Evolutionary conservation across 169 alveolate genomes (phyloP).

Genomic region (Plasmodium sp.): DNA sequence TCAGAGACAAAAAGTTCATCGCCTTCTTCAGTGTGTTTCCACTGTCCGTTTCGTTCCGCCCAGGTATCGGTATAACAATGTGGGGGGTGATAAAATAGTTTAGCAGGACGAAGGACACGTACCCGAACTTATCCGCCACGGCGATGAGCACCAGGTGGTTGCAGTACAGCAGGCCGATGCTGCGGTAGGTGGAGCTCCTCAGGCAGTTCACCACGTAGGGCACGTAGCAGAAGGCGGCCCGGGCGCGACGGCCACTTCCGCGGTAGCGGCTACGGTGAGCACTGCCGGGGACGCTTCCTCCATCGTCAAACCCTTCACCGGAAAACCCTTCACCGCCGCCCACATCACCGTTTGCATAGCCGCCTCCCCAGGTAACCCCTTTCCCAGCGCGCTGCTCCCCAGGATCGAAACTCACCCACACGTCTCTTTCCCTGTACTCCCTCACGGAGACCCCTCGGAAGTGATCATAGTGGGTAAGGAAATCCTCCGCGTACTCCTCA

Average conservation of each 20-base stretch:
- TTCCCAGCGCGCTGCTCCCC: background rate
- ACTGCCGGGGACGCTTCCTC: background rate
- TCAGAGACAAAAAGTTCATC: background rate
- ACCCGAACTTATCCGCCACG: conserved; percentile 44
- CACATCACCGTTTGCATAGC: background rate
- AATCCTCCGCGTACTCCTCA: conserved; percentile 25
- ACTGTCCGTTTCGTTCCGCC: background rate
- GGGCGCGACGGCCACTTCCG: background rate
- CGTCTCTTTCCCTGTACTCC: conserved; percentile 10
- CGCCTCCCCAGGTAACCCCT: background rate
- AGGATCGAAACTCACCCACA: background rate
- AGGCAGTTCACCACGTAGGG: conserved; percentile 54
- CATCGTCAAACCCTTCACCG: background rate
- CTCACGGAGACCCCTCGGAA: conserved; percentile 13
- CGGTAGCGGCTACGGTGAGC: background rate
- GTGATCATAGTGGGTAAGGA: conserved; percentile 15
- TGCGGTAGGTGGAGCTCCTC: background rate
- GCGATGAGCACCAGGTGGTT: conserved; percentile 10
- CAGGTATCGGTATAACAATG: background rate
- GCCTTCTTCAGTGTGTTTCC: background rate
- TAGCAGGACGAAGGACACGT: conserved; percentile 32
- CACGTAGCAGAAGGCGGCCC: background rate
- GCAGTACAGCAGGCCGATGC: conserved; percentile 16
- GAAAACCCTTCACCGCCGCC: background rate
- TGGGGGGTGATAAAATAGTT: conserved; percentile 54